Percentiles rank a stretch among this genome's conserved stretches.
Evolutionary conservation across 1,284 basidiomycete species (phyloP).

Genomic region (Heliocybe sulcata): DNA sequence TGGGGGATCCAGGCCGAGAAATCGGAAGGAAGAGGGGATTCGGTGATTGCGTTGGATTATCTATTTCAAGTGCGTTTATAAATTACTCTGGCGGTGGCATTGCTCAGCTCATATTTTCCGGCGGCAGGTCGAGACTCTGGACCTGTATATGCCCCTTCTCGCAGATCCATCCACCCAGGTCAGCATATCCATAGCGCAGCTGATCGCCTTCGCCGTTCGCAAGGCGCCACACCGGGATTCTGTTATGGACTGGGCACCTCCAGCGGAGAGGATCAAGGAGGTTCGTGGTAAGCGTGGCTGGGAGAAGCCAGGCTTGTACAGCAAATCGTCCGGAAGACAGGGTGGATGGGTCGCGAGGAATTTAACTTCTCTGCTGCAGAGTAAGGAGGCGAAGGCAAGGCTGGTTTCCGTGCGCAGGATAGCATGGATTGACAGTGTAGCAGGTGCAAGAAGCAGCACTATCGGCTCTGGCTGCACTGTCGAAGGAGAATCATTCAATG

Average conservation of each 20-base stretch:
- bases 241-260: constrained; percentile 61
- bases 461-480: constrained; percentile 60
- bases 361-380: constrained; percentile 38
- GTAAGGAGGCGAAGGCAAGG: constrained; percentile 46
- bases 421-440: neutral
- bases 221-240: constrained; percentile 44
- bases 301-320: constrained; percentile 42
- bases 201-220: constrained; percentile 47
- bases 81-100: neutral
- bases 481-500: constrained; percentile 54
- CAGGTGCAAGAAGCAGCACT: constrained; percentile 69
- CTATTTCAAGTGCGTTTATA: constrained; percentile 45
- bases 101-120: constrained; percentile 3
- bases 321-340: constrained; percentile 31
- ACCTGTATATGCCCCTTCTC: constrained; percentile 60
- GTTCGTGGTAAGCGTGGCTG: constrained; percentile 59
- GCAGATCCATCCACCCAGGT: constrained; percentile 30
- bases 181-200: constrained; percentile 44
- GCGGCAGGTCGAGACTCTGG: constrained; percentile 46
- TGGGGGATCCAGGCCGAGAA: constrained; percentile 51
- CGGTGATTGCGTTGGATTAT: constrained; percentile 46
- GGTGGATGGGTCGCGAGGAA: constrained; percentile 55
- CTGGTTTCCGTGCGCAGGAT: neutral
- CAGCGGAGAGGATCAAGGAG: constrained; percentile 42
- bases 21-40: constrained; percentile 38